Percentiles rank a stretch among this genome's conserved stretches.
Evolutionary conservation across 768 basidiomycete species (phyloP).

Genomic region (Russula ochroleuca): DNA sequence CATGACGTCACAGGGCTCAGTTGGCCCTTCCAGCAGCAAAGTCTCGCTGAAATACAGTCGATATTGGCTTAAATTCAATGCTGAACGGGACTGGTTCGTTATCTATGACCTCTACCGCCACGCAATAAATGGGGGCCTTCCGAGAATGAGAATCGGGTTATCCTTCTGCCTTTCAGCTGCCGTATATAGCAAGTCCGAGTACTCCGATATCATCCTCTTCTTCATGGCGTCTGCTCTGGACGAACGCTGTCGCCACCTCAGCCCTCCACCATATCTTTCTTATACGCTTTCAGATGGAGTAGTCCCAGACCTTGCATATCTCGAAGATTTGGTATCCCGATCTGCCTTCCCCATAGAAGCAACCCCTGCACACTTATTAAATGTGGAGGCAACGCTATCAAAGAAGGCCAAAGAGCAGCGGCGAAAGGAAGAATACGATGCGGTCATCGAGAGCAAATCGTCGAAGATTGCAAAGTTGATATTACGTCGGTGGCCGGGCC

Average conservation of each 20-base stretch:
- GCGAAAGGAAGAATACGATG: neutral
- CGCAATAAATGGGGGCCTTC: neutral
- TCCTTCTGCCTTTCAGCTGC: conserved; percentile 10
- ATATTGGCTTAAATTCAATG: conserved; percentile 17
- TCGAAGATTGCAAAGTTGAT: neutral
- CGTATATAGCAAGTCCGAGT: conserved; percentile 8
- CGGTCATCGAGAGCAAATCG: neutral
- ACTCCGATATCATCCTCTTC: neutral
- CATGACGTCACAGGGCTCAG: neutral
- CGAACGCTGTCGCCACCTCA: neutral
- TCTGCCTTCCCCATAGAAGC: neutral
- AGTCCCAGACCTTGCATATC: neutral
- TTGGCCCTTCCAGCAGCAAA: neutral
- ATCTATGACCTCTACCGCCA: conserved; percentile 11
- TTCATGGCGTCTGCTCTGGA: conserved; percentile 4
- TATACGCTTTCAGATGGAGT: conserved; percentile 13
- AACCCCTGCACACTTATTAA: neutral
- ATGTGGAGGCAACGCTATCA: too few relatives aligned
- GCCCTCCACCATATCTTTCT: neutral
- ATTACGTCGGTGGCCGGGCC: neutral
- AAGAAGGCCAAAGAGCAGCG: neutral
- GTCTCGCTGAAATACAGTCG: conserved; percentile 10
- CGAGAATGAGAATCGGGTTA: neutral
- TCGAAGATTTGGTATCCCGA: neutral
- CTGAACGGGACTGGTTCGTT: conserved; percentile 10